These are phyloP conservation scores for Pythium rhizo-oryzae DNA, from an alignment of 352 stramenopile species.

Conservation along the genomic window DNA sequence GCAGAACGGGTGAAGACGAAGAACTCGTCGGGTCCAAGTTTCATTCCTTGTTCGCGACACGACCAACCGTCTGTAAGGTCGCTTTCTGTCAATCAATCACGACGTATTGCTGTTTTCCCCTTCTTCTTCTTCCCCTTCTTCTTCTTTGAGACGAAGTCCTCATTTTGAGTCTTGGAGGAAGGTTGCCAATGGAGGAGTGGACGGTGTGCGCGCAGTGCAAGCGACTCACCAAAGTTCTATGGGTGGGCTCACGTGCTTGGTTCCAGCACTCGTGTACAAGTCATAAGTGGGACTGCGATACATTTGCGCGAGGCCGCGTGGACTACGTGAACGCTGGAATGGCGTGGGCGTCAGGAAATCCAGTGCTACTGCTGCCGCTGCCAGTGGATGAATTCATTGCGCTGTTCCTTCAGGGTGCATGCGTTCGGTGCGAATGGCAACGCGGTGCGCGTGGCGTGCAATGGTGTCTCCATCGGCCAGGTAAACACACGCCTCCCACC, in stretches of 20 bases:
- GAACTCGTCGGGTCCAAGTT: background rate
- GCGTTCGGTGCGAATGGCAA: background rate
- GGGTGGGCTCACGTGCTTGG: slow-evolving; percentile 10
- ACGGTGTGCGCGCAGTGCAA: background rate
- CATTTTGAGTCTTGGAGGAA: background rate
- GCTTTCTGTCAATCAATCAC: background rate
- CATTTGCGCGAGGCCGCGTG: background rate
- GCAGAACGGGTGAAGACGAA: slow-evolving; percentile 1
- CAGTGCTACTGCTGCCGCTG: slow-evolving; percentile 2
- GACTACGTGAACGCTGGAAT: background rate
- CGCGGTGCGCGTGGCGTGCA: too few species aligned
- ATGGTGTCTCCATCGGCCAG: too few species aligned
- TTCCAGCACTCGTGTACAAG: background rate
- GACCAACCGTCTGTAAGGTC: background rate
- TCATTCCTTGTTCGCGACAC: background rate
- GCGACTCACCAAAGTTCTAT: background rate
- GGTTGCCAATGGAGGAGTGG: background rate
- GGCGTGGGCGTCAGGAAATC: background rate
- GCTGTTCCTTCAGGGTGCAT: background rate
- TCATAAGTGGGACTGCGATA: slow-evolving; percentile 7
- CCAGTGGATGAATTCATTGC: background rate
- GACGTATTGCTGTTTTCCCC: too few species aligned
- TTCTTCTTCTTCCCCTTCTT: background rate
- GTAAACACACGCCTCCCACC: too few species aligned
- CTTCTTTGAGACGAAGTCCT: background rate